Conservation (phyloP, 192 early-diverging fungal genomes). For the Bifiguratus adelaidae region DNA sequence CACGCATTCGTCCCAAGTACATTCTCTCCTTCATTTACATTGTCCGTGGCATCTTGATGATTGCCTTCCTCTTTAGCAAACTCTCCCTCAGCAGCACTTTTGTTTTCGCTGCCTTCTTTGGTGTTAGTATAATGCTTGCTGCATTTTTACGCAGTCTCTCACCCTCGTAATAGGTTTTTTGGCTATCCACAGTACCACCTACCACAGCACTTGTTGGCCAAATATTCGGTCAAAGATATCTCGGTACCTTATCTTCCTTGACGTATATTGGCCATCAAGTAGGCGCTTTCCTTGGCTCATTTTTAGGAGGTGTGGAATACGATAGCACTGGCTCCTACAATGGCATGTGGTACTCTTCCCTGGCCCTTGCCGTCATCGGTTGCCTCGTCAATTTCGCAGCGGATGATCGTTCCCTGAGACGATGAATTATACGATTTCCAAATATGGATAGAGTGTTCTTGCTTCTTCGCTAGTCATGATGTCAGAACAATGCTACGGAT, state of each 20-base stretch:
- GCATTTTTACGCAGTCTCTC: not conserved
- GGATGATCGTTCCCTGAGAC: conserved; percentile 1
- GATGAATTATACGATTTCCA: too few relatives aligned
- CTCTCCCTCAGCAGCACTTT: conserved; percentile 10
- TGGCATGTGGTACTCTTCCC: conserved; percentile 15
- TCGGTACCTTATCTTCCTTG: conserved; percentile 17
- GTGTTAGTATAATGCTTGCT: conserved; percentile 8
- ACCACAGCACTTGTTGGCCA: conserved; percentile 16
- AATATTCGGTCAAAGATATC: conserved; percentile 15
- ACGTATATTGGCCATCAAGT: conserved; percentile 24
- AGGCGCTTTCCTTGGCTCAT: conserved; percentile 19
- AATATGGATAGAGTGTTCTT: too few relatives aligned
- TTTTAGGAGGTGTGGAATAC: conserved; percentile 16
- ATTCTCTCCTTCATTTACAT: conserved; percentile 8
- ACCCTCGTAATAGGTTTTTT: conserved; percentile 6
- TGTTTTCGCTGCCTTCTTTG: conserved; percentile 17
- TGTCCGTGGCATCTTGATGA: conserved; percentile 6
- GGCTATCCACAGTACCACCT: conserved; percentile 20
- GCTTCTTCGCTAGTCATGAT: too few relatives aligned
- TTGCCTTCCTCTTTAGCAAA: conserved; percentile 9
- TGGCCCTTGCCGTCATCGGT: conserved; percentile 13
- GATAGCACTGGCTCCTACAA: conserved; percentile 10
- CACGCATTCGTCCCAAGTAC: conserved; percentile 10
- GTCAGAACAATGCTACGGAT: too few relatives aligned
- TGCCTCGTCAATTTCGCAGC: conserved; percentile 8